Evolutionary conservation across 2,329 filamentous ascomycete species (phyloP), one percentile per base, ranked within the genome.

Genomic region (Graphiopsis chlorocephala): DNA sequence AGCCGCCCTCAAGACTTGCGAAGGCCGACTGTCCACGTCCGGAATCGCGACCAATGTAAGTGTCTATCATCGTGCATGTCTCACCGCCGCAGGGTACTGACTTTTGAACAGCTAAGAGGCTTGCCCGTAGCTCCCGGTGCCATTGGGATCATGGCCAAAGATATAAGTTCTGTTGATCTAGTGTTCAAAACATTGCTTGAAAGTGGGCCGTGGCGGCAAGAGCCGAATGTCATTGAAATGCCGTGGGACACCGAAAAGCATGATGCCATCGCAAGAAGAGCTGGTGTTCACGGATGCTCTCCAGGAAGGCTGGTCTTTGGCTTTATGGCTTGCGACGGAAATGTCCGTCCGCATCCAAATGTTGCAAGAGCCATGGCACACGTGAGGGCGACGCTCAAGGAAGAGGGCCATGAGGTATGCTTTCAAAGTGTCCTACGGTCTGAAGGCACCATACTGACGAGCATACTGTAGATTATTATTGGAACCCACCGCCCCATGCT

Each of bases 301-400:
- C 47, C 52, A 35, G 69, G 68, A 2, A 70, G 63, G 35, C 67
- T 72, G 10, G 65, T 68, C 7, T 69, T 72, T 58, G 70, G 64
- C 10, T 12, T 71, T 10, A 55, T 71, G 56, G 33, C 28, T 17
- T 60, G 50, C 31, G 67, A 69, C 42, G 61, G 58, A 17, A 48
- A 65, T 29, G 65, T 68, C 20, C 28, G 38, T 4, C 68, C 68
- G 25, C 66, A 69, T 66, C 66, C 65, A 6, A 56, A 65, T 20
- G 56, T 66, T 7, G 28, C 35, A 26, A 35, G 65, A 33, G 68
- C 68, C 7, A 35, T 69, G 23, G 45, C 26, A 26, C 52, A 52
- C 14, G 42, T 66, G 20, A 65, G 61, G 29, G 29, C 68, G 23
- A 58, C 67, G 31, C 42, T 69, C 14, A 23, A 57, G 50, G 23